These are phyloP conservation scores for Tolypocladium pustulatum DNA, from an alignment of 2,329 filamentous ascomycete species.

Conservation along the genomic window DNA sequence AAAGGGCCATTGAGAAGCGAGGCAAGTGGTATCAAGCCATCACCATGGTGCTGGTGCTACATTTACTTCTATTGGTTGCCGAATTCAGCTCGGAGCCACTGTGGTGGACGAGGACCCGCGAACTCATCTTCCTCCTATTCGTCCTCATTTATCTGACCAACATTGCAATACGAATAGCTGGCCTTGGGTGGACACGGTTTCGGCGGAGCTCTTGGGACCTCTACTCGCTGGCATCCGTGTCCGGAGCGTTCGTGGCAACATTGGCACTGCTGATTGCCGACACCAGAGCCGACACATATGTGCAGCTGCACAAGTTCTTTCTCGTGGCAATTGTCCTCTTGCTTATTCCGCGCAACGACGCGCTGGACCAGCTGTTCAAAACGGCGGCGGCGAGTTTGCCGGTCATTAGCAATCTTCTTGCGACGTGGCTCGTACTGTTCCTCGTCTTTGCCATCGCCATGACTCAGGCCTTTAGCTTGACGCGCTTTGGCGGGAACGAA, in stretches of 20 bases:
- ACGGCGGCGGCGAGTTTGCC: slow-evolving; percentile 90
- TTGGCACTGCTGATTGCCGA: slow-evolving; percentile 64
- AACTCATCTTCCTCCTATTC: slow-evolving; percentile 69
- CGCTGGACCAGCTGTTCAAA: slow-evolving; percentile 96
- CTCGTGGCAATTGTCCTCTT: slow-evolving; percentile 82
- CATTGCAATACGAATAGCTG: slow-evolving; percentile 71
- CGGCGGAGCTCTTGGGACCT: slow-evolving; percentile 91
- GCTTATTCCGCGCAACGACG: slow-evolving; percentile 91
- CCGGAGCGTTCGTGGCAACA: slow-evolving; percentile 67
- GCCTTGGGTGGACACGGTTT: slow-evolving; percentile 86
- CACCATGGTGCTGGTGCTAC: slow-evolving; percentile 68
- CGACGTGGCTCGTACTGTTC: slow-evolving; percentile 96
- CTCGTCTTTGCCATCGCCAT: slow-evolving; percentile 92
- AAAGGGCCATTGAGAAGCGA: slow-evolving; percentile 84
- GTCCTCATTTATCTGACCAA: slow-evolving; percentile 77
- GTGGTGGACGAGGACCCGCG: slow-evolving; percentile 62
- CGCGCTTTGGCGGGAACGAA: slow-evolving; percentile 68
- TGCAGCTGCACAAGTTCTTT: slow-evolving; percentile 86
- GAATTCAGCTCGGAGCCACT: slow-evolving; percentile 72
- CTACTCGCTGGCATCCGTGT: slow-evolving; percentile 71
- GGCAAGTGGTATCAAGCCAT: slow-evolving; percentile 83
- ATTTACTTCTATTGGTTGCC: slow-evolving; percentile 71
- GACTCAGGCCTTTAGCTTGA: slow-evolving; percentile 92
- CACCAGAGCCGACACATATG: slow-evolving; percentile 50
- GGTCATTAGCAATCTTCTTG: slow-evolving; percentile 81